Percentiles rank a stretch among this genome's conserved stretches.
Conservation (phyloP, 805 yeast genomes). For the Wickerhamiella australiensis region DNA sequence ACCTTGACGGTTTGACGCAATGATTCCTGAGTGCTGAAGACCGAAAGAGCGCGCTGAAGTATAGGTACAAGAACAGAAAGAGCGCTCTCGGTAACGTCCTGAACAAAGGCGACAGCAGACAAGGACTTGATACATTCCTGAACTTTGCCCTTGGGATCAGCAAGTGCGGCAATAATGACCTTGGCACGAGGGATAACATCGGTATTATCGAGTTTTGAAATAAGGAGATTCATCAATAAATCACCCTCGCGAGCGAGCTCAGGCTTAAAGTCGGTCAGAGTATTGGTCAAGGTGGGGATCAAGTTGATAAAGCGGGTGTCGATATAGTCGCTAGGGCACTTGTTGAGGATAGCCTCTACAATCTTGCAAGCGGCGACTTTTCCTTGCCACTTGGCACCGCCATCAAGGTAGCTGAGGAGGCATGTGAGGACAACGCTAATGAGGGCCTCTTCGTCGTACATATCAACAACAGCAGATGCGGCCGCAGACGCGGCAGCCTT, state of each 20-base stretch:
- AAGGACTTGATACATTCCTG: constrained; percentile 80
- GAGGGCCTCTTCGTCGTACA: constrained; percentile 66
- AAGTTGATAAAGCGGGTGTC: constrained; percentile 68
- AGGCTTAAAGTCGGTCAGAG: constrained; percentile 91
- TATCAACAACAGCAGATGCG: constrained; percentile 53
- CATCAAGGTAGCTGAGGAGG: constrained; percentile 49
- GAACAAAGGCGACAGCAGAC: constrained; percentile 90
- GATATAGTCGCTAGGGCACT: constrained; percentile 72
- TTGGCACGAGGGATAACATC: constrained; percentile 82
- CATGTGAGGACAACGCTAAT: constrained; percentile 56
- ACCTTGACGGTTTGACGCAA: constrained; percentile 94
- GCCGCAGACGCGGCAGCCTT: constrained; percentile 78
- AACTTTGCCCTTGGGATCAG: constrained; percentile 69
- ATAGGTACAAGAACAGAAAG: constrained; percentile 84
- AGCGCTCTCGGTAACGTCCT: constrained; percentile 96
- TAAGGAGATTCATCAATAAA: constrained; percentile 55
- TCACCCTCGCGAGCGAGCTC: constrained; percentile 82
- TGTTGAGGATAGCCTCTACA: constrained; percentile 62
- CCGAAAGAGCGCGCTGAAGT: constrained; percentile 73
- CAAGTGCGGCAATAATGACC: constrained; percentile 73
- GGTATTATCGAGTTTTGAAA: constrained; percentile 77
- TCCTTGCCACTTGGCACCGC: constrained; percentile 89
- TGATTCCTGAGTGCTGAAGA: constrained; percentile 88
- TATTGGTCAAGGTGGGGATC: constrained; percentile 76
- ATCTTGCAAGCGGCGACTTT: constrained; percentile 67